phyloP scores from a whole-genome alignment of 108 stramenopile species.

The Conticribra weissflogii region DNA sequence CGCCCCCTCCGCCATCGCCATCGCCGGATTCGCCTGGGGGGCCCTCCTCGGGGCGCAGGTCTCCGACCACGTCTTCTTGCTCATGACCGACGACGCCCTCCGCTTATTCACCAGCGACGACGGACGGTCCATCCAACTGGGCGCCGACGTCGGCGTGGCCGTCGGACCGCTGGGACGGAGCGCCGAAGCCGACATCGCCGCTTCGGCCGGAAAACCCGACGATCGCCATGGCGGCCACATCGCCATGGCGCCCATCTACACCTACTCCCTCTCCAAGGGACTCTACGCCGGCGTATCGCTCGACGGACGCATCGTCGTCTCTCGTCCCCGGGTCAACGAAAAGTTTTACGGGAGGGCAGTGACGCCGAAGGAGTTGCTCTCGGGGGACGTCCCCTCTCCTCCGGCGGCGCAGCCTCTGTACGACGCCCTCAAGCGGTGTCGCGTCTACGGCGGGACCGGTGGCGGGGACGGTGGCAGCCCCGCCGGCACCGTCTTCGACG shows the following conservation, averaged over 20 bases:
- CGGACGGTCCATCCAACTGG: constrained; percentile 85
- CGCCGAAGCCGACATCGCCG: constrained; percentile 86
- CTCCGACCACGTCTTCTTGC: constrained; percentile 91
- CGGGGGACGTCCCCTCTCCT: constrained; percentile 72
- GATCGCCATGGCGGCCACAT: no score
- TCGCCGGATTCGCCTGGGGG: constrained; percentile 87
- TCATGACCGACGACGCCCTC: constrained; percentile 93
- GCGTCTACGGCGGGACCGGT: constrained; percentile 61
- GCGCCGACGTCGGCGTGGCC: constrained; percentile 94
- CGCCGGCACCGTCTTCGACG: not conserved
- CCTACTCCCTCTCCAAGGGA: constrained; percentile 92
- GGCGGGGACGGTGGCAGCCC: not conserved
- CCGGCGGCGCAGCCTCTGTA: constrained; percentile 91
- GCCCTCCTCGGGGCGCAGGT: constrained; percentile 85
- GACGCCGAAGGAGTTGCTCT: constrained; percentile 63
- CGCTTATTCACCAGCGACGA: constrained; percentile 56
- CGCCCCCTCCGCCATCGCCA: constrained; percentile 89
- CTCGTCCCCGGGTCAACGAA: constrained; percentile 92
- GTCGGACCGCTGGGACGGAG: constrained; percentile 93
- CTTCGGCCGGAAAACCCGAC: constrained; percentile 38
- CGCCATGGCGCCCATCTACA: constrained; percentile 88
- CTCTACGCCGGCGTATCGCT: constrained; percentile 93
- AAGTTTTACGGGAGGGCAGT: constrained; percentile 92
- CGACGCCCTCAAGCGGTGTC: constrained; percentile 83
- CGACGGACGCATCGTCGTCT: constrained; percentile 87